phyloP scores from a whole-genome alignment of 2,329 filamentous ascomycete species.

The Neofusicoccum kwambonambiense region DNA sequence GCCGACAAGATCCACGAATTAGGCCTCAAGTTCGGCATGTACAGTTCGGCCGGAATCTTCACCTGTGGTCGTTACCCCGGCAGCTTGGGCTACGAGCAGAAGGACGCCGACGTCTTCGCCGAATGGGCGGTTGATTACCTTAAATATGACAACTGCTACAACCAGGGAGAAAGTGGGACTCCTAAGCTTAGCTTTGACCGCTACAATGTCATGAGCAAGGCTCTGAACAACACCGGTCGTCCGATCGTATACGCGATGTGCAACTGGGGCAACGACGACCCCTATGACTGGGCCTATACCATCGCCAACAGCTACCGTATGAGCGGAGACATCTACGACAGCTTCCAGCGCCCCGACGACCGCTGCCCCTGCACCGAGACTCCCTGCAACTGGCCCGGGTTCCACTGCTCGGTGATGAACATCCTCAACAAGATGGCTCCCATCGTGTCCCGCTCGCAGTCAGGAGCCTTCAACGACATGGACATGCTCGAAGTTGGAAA shows the following conservation, averaged over 20 bases:
- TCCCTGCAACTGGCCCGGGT: constrained; percentile 46
- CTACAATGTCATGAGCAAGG: constrained; percentile 50
- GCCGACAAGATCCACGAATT: constrained; percentile 49
- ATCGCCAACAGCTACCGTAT: constrained; percentile 50
- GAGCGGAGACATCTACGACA: constrained; percentile 49
- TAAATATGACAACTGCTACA: constrained; percentile 57
- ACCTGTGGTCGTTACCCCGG: constrained; percentile 43
- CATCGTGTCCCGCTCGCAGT: constrained; percentile 40
- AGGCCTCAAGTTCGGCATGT: constrained; percentile 55
- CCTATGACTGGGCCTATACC: constrained; percentile 46
- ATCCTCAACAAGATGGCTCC: constrained; percentile 50
- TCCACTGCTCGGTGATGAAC: constrained; percentile 51
- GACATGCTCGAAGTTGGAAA: constrained; percentile 52
- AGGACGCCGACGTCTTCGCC: constrained; percentile 54
- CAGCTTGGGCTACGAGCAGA: constrained; percentile 50
- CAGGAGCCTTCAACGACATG: constrained; percentile 50
- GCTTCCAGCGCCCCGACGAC: constrained; percentile 44
- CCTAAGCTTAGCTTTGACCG: constrained; percentile 46
- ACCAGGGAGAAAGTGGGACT: constrained; percentile 52
- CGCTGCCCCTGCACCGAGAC: constrained; percentile 45
- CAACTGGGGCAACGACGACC: constrained; percentile 54
- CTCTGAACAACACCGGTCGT: constrained; percentile 47
- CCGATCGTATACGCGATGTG: constrained; percentile 49
- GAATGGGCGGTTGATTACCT: constrained; percentile 49
- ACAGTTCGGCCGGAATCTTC: constrained; percentile 48